phyloP scores from a whole-genome alignment of 2,329 filamentous ascomycete species.

The Macrophomina tecta region DNA sequence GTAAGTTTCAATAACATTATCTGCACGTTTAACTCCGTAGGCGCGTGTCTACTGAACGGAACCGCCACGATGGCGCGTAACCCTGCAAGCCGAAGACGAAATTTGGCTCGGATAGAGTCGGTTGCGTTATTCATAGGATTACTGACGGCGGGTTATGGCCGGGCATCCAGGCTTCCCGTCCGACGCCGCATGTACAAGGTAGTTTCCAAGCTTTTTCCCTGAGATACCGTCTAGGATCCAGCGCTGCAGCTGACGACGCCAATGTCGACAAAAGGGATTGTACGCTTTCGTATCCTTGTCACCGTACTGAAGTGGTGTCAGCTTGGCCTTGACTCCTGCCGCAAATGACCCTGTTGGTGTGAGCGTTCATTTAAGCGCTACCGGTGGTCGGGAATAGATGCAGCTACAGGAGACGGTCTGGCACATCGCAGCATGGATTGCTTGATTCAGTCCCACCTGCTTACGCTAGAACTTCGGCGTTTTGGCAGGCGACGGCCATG shows the following conservation, averaged over 20 bases:
- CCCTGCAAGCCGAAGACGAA: background rate
- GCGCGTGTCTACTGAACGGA: background rate
- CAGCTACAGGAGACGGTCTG: background rate
- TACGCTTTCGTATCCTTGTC: background rate
- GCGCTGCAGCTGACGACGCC: constrained; percentile 8
- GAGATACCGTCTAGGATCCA: background rate
- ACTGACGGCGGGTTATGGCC: background rate
- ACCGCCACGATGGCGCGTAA: constrained; percentile 6
- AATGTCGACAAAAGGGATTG: background rate
- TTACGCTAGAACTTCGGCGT: background rate
- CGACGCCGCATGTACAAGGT: background rate
- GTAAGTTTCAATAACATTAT: constrained; percentile 13
- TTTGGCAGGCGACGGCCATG: background rate
- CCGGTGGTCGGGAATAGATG: background rate
- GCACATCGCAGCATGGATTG: background rate
- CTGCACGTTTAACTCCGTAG: background rate
- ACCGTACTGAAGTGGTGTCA: background rate
- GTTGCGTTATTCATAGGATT: background rate
- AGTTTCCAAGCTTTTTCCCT: background rate
- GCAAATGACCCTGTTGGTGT: background rate
- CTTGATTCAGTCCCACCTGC: background rate
- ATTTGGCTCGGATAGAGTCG: background rate
- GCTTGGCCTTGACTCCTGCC: background rate
- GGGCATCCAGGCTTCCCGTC: background rate
- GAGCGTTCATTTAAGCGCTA: background rate